Base-by-base conservation (phyloP, 2,329 filamentous ascomycete species). In the Pseudogymnoascus sp. region DNA sequence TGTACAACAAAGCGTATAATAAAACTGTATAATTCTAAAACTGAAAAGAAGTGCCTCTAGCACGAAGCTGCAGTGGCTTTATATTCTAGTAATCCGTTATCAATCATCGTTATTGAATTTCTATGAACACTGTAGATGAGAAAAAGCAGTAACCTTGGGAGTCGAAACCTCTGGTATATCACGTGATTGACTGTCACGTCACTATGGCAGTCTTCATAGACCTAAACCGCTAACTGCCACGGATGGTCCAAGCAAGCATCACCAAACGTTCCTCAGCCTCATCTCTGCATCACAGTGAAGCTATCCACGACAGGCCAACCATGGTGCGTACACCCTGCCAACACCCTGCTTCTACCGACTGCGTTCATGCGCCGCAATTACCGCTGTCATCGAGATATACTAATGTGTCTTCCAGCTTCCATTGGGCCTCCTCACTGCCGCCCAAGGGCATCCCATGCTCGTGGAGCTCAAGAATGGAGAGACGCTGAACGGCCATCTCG, bases 401-500 rank as follows among this genome's bases (percentile, higher is more conserved):
- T 52, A 19, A 52, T 26, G 23, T 26, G 45, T 19, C 56, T 34
- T 19, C 23, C 57, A 88, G 85, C 73, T 88, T 66, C 85, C 85
- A 65, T 80, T 88, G 72, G 91, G 92, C 71, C 86, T 99, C 57
- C 82, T 99, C 64, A 97, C 90, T 70, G 92, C 92, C 69, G 92
- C 94, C 66, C 92, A 96, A 79, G 94, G 94, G 81, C 90, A 96
- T 73, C 92, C 94, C 3, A 97, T 96, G 88, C 86, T 96, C 61
- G 92, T 96, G 66, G 92, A 96, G 79, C 87, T 96, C 66, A 96
- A 96, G 80, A 95, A 92, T 71, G 92, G 92, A 76, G 92, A 99
- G 76, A 97, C 94, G 0, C 82, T 99, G 63, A 99, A 97, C 76
- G 94, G 94, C 64, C 91, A 96, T 71, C 80, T 99, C 62, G 88